Evolutionary conservation across 179 eudicot species (phyloP).

Genomic region (Beta lomatogona): DNA sequence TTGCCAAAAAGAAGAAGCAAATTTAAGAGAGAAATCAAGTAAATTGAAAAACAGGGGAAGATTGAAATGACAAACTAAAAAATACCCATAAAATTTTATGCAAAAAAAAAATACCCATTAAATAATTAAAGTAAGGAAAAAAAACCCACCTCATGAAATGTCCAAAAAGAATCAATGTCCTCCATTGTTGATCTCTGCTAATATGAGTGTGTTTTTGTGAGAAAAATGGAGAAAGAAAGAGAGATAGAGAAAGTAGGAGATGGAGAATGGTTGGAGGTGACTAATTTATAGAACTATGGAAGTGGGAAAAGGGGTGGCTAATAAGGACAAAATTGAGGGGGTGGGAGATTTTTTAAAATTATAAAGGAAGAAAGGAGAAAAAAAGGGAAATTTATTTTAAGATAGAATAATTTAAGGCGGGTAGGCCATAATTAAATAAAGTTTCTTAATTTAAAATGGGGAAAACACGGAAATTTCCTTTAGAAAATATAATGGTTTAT

Average conservation of each 20-base stretch:
- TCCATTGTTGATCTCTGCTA: slow-evolving; percentile 32
- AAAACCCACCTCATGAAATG: slow-evolving; percentile 37
- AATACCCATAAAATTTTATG: neutral
- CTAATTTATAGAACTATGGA: slow-evolving; percentile 32
- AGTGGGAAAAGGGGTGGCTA: slow-evolving; percentile 26
- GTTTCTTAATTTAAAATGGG: slow-evolving; percentile 4
- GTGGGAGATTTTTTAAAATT: slow-evolving; percentile 8
- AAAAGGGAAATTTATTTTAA: neutral
- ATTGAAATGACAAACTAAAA: neutral
- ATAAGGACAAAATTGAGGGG: slow-evolving; percentile 35
- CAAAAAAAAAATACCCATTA: neutral
- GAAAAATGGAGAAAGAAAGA: neutral
- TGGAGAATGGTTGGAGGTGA: slow-evolving; percentile 8
- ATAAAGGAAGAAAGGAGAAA: neutral
- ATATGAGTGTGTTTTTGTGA: neutral
- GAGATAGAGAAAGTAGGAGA: slow-evolving; percentile 15
- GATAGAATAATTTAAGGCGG: slow-evolving; percentile 13
- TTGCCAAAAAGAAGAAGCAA: too few relatives aligned
- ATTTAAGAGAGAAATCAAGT: neutral
- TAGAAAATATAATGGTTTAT: slow-evolving; percentile 7
- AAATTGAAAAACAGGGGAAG: neutral
- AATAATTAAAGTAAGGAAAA: neutral
- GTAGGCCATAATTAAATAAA: slow-evolving; percentile 21
- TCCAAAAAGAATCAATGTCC: slow-evolving; percentile 34
- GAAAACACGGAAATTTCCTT: neutral